These are phyloP conservation scores for Boehmeria nivea DNA, from an alignment of 306 rosid species.

Conservation along the genomic window DNA sequence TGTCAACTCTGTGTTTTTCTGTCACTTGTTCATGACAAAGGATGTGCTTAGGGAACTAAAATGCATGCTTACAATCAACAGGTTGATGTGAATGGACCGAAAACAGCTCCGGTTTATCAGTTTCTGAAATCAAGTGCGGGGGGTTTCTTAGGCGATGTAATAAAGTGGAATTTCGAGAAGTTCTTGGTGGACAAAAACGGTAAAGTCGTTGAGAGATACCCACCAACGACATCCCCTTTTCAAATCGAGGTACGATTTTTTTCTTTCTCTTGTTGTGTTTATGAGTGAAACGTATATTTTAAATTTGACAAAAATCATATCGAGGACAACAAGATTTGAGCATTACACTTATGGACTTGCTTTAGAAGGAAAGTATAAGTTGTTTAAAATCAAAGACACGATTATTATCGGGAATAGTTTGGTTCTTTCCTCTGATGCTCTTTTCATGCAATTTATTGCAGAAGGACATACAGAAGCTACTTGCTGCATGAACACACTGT, in stretches of 20 bases:
- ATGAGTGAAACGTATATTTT: no score
- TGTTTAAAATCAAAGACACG: no score
- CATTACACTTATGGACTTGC: background rate
- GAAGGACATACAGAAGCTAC: constrained; percentile 87
- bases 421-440: no score
- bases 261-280: background rate
- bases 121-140: constrained; percentile 90
- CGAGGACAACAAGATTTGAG: background rate
- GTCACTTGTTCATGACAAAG: constrained; percentile 15
- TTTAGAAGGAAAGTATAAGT: no score
- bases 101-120: constrained; percentile 86
- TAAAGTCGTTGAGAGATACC: constrained; percentile 85
- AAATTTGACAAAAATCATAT: no score
- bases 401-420: no score
- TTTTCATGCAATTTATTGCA: no score
- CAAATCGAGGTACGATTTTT: constrained; percentile 81
- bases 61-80: constrained; percentile 26
- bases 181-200: constrained; percentile 95
- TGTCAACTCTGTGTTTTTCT: constrained; percentile 11
- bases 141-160: constrained; percentile 76
- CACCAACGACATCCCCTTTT: constrained; percentile 90
- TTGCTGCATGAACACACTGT: constrained; percentile 49
- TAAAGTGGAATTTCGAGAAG: constrained; percentile 98
- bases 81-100: constrained; percentile 98
- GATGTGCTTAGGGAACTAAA: constrained; percentile 12